phyloP scores from a whole-genome alignment of 2,329 filamentous ascomycete genomes.

The Monosporascus sp. region DNA sequence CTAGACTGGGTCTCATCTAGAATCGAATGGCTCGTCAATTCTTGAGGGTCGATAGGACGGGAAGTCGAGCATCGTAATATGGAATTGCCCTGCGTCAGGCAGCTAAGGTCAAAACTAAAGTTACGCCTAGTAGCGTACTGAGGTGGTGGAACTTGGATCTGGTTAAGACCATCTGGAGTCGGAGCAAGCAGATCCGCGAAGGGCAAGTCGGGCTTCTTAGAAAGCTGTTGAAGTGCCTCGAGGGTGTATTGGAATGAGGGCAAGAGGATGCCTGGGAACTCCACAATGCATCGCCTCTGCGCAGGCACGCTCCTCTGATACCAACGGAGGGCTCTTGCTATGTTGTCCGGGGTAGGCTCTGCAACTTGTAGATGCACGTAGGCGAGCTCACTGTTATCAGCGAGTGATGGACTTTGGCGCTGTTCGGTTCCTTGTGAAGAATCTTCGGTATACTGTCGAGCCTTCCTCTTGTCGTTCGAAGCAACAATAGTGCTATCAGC shows the following conservation, averaged over 20 bases:
- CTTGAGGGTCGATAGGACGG: conserved; percentile 9
- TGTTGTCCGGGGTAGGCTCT: conserved; percentile 13
- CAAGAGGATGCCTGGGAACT: conserved; percentile 57
- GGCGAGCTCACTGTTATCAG: conserved; percentile 23
- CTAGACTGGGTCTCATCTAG: conserved; percentile 48
- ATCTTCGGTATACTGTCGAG: background rate
- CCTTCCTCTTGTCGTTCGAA: conserved; percentile 11
- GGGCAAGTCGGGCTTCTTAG: conserved; percentile 35
- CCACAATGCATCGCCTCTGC: conserved; percentile 38
- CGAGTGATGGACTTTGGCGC: conserved; percentile 18
- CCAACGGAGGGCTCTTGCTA: conserved; percentile 25
- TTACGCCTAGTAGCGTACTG: conserved; percentile 41
- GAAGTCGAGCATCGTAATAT: conserved; percentile 15
- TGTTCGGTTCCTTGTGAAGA: background rate
- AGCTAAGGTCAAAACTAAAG: conserved; percentile 44
- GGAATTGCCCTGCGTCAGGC: conserved; percentile 19
- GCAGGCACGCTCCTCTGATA: conserved; percentile 13
- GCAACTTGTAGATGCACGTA: conserved; percentile 27
- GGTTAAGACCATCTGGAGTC: conserved; percentile 6
- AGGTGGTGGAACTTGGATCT: conserved; percentile 36
- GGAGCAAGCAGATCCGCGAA: conserved; percentile 43
- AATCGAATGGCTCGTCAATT: conserved; percentile 29
- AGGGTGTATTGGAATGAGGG: conserved; percentile 54
- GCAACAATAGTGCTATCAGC: conserved; percentile 18
- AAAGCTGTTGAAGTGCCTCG: conserved; percentile 49